Percentiles rank a stretch among this genome's conserved stretches.
phyloP scores from a whole-genome alignment of 148 eudicot genomes.

The Rhododendron griersonianum region DNA sequence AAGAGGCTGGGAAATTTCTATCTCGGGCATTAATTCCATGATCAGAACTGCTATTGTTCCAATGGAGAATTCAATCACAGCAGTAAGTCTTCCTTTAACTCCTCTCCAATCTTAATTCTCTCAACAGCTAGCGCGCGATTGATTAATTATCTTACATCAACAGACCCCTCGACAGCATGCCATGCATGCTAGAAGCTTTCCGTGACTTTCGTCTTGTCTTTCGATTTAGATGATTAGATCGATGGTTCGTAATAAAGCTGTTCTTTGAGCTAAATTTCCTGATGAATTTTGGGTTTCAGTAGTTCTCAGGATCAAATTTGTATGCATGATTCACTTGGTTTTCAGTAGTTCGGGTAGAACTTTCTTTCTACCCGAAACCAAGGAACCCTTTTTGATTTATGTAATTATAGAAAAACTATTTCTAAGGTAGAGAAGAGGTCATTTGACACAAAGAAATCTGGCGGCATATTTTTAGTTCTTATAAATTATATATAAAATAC shows the following conservation, averaged over 20 bases:
- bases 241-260: not conserved
- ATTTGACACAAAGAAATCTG: not conserved
- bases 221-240: not conserved
- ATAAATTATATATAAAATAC: no score
- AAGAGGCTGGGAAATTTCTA: not conserved
- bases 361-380: not conserved
- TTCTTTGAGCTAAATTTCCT: not conserved
- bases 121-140: not conserved
- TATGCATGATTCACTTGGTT: not conserved
- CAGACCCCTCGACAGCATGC: no score
- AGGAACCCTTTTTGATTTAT: not conserved
- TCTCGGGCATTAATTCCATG: not conserved
- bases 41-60: not conserved
- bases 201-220: not conserved
- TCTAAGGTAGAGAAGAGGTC: not conserved
- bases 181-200: no score
- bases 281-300: not conserved
- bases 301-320: no score
- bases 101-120: not conserved
- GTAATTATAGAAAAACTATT: not conserved
- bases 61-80: not conserved
- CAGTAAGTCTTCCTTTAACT: not conserved
- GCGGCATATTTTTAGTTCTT: not conserved
- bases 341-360: not conserved
- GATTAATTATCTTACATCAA: not conserved